Percentiles rank a stretch among this genome's conserved stretches.
These are phyloP conservation scores for Mycena rebaudengoi DNA, from an alignment of 768 basidiomycete species.

Conservation along the genomic window DNA sequence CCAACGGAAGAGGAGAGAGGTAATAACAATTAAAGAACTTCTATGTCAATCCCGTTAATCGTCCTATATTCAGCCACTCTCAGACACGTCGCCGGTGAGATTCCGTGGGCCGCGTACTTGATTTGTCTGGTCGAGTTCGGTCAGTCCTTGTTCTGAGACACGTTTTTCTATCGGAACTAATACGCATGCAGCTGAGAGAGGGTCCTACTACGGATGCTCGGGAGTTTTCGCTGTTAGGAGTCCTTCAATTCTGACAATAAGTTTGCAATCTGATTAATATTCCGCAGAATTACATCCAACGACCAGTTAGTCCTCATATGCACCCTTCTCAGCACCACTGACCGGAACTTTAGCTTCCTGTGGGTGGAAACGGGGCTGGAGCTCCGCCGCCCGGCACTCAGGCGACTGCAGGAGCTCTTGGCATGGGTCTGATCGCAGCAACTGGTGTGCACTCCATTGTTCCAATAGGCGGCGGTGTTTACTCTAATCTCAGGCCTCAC, in stretches of 20 bases:
- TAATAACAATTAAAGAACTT: not conserved
- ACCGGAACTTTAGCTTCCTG: not conserved
- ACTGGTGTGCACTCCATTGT: not conserved
- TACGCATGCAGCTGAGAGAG: not conserved
- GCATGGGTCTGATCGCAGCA: not conserved
- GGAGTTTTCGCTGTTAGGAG: slow-evolving; percentile 1
- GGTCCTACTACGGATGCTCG: not conserved
- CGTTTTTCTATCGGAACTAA: not conserved
- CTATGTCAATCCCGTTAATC: not conserved
- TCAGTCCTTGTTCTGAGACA: not conserved
- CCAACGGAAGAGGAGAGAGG: slow-evolving; percentile 22
- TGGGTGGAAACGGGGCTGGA: no score
- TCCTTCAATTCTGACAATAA: not conserved
- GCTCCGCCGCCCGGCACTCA: not conserved
- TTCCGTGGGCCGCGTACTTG: not conserved
- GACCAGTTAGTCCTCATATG: not conserved
- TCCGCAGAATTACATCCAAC: slow-evolving; percentile 37
- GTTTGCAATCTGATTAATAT: slow-evolving; percentile 2
- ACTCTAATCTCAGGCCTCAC: not conserved
- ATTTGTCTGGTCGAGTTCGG: not conserved
- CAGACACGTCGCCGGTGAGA: not conserved
- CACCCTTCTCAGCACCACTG: not conserved
- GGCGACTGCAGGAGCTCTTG: not conserved
- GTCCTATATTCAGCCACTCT: not conserved
- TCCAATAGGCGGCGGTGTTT: not conserved